A percentile compares a stretch with the other conserved stretches of the same genome.
Evolutionary conservation across 495 filamentous ascomycete genomes (phyloP).

Genomic region (Hypomontagnella submonticulosa): DNA sequence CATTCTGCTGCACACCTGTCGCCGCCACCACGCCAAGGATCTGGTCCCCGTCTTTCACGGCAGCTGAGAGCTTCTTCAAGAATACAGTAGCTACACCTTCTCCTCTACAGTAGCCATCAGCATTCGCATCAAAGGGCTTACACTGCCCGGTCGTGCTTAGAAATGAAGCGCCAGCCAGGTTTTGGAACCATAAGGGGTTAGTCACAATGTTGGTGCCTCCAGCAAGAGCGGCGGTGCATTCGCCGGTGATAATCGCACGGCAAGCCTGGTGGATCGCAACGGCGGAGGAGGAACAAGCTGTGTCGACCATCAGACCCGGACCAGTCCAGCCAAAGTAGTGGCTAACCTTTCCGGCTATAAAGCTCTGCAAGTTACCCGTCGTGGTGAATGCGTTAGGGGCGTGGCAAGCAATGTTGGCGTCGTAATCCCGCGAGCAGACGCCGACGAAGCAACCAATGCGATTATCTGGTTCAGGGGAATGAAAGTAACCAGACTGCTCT

Average conservation of each 20-base stretch:
- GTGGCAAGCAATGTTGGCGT: conserved; percentile 47
- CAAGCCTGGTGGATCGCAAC: conserved; percentile 58
- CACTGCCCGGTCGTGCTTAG: conserved; percentile 50
- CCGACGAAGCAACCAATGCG: conserved; percentile 52
- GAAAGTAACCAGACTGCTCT: conserved; percentile 51
- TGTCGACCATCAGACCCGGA: conserved; percentile 64
- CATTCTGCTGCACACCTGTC: conserved; percentile 60
- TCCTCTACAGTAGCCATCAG: conserved; percentile 69
- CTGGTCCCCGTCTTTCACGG: conserved; percentile 56
- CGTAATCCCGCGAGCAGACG: conserved; percentile 43
- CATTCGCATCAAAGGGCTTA: conserved; percentile 55
- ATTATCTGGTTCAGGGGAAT: conserved; percentile 17
- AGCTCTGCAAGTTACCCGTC: conserved; percentile 44
- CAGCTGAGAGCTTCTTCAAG: conserved; percentile 63
- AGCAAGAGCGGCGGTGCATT: conserved; percentile 56
- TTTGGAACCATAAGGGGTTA: conserved; percentile 45
- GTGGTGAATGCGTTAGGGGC: conserved; percentile 44
- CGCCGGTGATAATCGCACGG: conserved; percentile 53
- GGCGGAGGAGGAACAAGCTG: conserved; percentile 65
- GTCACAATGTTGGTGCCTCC: conserved; percentile 48
- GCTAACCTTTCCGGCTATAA: conserved; percentile 44
- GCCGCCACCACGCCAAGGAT: conserved; percentile 66
- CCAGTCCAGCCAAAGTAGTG: conserved; percentile 67
- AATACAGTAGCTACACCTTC: conserved; percentile 64
- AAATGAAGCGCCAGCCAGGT: conserved; percentile 54